phyloP scores from a whole-genome alignment of 2,329 filamentous ascomycete species.

The Cladosporium oxysporum region DNA sequence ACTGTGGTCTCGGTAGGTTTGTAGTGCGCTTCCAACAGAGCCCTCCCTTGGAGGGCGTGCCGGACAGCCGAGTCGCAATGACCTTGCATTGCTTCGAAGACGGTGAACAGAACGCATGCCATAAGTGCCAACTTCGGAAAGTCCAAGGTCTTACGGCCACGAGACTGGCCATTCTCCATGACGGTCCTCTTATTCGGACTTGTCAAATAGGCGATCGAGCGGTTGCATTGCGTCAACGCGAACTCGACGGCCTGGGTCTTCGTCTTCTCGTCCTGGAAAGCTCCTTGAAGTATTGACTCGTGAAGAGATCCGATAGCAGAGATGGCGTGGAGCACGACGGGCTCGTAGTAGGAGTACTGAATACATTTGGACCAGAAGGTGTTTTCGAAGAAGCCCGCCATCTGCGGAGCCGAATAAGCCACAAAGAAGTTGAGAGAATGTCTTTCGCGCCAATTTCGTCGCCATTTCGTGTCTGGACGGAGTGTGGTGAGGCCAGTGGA shows the following conservation, averaged over 20 bases:
- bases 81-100: constrained; percentile 39
- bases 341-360: constrained; percentile 36
- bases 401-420: constrained; percentile 40
- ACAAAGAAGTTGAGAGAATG: constrained; percentile 38
- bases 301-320: constrained; percentile 37
- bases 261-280: constrained; percentile 34
- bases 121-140: constrained; percentile 34
- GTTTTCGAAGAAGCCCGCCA: constrained; percentile 38
- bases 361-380: constrained; percentile 38
- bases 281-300: constrained; percentile 37
- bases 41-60: constrained; percentile 35
- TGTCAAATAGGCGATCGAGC: constrained; percentile 35
- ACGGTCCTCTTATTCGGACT: constrained; percentile 22
- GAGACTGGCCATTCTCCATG: too few species aligned
- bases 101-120: constrained; percentile 38
- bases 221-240: constrained; percentile 36
- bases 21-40: constrained; percentile 30
- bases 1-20: constrained; percentile 21
- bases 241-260: constrained; percentile 37
- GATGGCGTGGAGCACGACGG: constrained; percentile 37
- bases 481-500: constrained; percentile 25
- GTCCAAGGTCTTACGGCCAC: constrained; percentile 19
- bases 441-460: constrained; percentile 36
- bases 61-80: constrained; percentile 38
- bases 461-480: constrained; percentile 34